phyloP scores from a whole-genome alignment of 2,329 filamentous ascomycete species.

The Epichloe amarillans region DNA sequence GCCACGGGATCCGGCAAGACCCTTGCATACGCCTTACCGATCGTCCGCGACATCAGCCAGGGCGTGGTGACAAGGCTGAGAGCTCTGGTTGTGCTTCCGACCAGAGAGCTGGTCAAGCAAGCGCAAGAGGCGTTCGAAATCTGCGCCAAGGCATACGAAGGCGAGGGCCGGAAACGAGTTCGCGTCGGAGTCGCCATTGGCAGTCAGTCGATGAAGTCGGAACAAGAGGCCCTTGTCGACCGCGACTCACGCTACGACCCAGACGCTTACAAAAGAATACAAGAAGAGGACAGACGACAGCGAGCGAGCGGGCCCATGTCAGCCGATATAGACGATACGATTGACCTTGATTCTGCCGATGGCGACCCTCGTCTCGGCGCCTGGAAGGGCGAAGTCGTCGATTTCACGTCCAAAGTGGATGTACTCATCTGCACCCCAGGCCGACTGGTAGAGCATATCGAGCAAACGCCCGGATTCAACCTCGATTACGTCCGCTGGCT shows the following conservation, averaged over 20 bases:
- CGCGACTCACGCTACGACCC: constrained; percentile 49
- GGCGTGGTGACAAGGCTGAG: constrained; percentile 53
- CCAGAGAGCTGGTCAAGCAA: constrained; percentile 78
- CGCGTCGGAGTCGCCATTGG: constrained; percentile 75
- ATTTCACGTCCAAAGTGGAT: constrained; percentile 62
- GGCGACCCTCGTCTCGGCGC: constrained; percentile 19
- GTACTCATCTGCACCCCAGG: constrained; percentile 87
- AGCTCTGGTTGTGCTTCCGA: constrained; percentile 78
- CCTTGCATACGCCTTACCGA: constrained; percentile 75
- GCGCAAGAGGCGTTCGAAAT: constrained; percentile 66
- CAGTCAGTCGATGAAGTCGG: constrained; percentile 57
- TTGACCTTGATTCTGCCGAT: constrained; percentile 11
- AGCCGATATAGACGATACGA: constrained; percentile 8
- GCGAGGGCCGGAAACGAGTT: constrained; percentile 47
- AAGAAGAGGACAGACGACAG: constrained; percentile 10
- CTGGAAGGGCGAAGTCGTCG: constrained; percentile 40
- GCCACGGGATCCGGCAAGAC: constrained; percentile 96
- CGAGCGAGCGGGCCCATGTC: constrained; percentile 5
- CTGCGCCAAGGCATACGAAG: constrained; percentile 50
- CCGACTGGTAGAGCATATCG: constrained; percentile 80
- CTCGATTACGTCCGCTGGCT: constrained; percentile 74
- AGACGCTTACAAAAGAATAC: constrained; percentile 28
- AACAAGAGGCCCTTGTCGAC: constrained; percentile 37
- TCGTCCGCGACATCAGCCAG: constrained; percentile 62
- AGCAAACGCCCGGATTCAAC: constrained; percentile 68